Evolutionary conservation across 768 basidiomycete genomes (phyloP).

Genomic region (Saitozyma podzolica): DNA sequence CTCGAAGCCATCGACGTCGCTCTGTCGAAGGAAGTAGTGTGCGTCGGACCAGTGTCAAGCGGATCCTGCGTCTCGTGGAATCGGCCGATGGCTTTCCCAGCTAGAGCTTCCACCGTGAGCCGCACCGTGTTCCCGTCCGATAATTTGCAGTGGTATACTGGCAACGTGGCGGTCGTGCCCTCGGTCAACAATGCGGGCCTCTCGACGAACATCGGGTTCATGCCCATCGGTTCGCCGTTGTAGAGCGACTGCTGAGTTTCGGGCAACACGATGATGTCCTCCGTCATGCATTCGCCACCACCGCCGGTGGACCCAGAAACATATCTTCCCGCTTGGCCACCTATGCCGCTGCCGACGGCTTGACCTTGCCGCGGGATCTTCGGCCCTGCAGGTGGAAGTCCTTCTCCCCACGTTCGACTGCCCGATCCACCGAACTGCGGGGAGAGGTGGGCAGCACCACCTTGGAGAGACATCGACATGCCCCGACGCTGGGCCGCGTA

Average conservation of each 20-base stretch:
- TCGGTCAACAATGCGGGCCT: constrained; percentile 41
- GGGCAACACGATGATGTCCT: no score
- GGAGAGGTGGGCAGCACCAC: no score
- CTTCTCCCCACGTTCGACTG: no score
- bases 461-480: no score
- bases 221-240: constrained; percentile 22
- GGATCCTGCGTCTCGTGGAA: constrained; percentile 23
- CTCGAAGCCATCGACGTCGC: background rate
- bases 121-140: constrained; percentile 31
- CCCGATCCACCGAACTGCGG: no score
- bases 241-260: constrained; percentile 24
- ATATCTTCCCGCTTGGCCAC: background rate
- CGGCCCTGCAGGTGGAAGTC: no score
- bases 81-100: constrained; percentile 5
- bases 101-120: constrained; percentile 37
- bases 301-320: background rate
- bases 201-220: constrained; percentile 33
- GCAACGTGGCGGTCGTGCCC: constrained; percentile 16
- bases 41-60: no score
- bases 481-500: no score
- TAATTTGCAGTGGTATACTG: constrained; percentile 39
- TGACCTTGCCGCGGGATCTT: no score
- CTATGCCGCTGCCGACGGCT: background rate
- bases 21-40: no score
- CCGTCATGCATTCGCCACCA: constrained; percentile 10